Evolutionary conservation across 2,329 filamentous ascomycete genomes (phyloP), one percentile per base, ranked within the genome.

Genomic region (Ophiostoma tasmaniense): DNA sequence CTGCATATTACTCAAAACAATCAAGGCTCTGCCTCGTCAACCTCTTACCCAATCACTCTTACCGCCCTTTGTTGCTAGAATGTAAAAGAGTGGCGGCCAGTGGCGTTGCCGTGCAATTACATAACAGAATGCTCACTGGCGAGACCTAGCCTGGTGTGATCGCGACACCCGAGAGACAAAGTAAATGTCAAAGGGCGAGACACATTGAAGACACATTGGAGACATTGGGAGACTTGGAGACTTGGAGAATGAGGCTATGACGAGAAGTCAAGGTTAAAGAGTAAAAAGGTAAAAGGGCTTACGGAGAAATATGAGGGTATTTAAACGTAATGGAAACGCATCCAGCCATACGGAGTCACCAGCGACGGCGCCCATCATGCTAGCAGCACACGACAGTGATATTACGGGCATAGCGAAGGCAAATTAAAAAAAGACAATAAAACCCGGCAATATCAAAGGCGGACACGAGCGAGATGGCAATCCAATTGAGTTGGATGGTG

Each of bases 101-200:
- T 30, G 61, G 61, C 61, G 30, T n/a, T 64, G 61, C 61, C 30
- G 61, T 61, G 55, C 25, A 64, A 64, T 64, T 64, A 64, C 61
- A 35, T 64, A 64, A 35, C 59, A 33, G 59, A 64, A 37, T 35
- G 61, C 61, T 35, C 33, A 20, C 33, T 55, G 17, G 61, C 30
- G 22, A 14, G 8, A 8, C 33, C 61, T 64, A 64, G 61, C 33
- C 61, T 28, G 22, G 22, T 11, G 30, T n/a, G 37, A 13, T 39
- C 61, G 14, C 33, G 20, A 64, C 17, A 37, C 30, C 30, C 30
- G 61, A 64, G 17, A 33, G 25, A 17, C 61, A 64, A 35, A n/a
- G 61, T 33, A 37, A 30, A 33, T 61, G n/a, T 28, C n/a, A 55
- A 55, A 55, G 50, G 50, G 50, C 50, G 3, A 22, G 50, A 55